Evolutionary conservation across 2,329 filamentous ascomycete species (phyloP), one percentile per base, ranked within the genome.

Genomic region (Calonectria fujianensis): DNA sequence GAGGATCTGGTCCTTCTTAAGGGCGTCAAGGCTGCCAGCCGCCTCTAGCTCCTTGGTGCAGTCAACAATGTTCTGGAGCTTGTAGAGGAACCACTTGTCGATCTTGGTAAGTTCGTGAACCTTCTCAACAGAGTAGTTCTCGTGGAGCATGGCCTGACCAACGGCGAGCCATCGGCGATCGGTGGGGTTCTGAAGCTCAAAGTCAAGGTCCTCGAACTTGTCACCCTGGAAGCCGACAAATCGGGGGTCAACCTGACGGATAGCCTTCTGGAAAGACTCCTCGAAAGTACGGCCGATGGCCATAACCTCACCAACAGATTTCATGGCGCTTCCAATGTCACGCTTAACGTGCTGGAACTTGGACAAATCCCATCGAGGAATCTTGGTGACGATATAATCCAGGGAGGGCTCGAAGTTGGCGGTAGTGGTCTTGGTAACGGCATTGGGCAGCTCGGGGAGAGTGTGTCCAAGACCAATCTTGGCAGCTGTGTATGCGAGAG

Each of bases 291-390:
- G 93, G 79, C 97, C 97, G 82, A 99, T 98, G 78, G 97, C 97
- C 97, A 99, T 99, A 75, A 99, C 97, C 87, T 99, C 97, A 84
- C 97, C 97, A 73, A 99, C 96, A 31, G 96, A 98, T 89, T 98
- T 99, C 97, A 99, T 99, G 76, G 96, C 94, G 83, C 95, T 98
- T 80, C 97, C 97, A 83, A 99, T 98, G 83, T 98, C 95, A 75
- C 97, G 94, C 90, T 98, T 97, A 78, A 99, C 97, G 82, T 98
- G 96, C 88, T 98, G 96, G 90, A 99, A 99, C 89, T 99, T 99
- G 89, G 95, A 93, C 83, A 99, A 87, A 90, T 99, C 97, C 97
- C 97, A 99, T 83, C 97, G 93, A 81, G 97, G 97, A 81, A 99
- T 98, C 90, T 99, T 99, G 80, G 96, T 98, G 79, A 99, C 97